Evolutionary conservation across 169 alveolate species (phyloP).

Genomic region (Eimeria mitis): DNA sequence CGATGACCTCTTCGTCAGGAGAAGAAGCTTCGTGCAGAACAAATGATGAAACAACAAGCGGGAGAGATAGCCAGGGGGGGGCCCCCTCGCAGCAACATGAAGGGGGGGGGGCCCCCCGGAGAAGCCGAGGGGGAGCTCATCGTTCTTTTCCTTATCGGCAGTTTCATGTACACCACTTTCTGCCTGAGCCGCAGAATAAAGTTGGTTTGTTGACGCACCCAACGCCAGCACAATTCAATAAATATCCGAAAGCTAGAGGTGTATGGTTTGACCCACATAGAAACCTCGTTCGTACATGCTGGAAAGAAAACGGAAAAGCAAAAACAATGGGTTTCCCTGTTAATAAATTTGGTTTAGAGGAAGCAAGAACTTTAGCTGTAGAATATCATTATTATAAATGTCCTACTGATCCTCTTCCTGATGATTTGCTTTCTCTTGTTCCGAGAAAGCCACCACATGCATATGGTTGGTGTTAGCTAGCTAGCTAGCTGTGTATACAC

Average conservation of each 20-base stretch:
- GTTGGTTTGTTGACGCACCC: conserved; percentile 70
- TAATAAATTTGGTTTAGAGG: conserved; percentile 75
- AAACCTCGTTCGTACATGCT: conserved; percentile 78
- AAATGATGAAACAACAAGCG: background rate
- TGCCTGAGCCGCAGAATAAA: conserved; percentile 73
- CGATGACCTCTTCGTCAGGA: background rate
- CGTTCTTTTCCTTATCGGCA: conserved; percentile 59
- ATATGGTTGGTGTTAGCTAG: conserved; percentile 73
- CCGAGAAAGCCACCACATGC: conserved; percentile 66
- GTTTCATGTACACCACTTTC: conserved; percentile 64
- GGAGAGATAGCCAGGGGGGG: background rate
- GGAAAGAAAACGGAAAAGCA: conserved; percentile 79
- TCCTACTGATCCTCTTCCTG: conserved; percentile 77
- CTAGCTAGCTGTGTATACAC: conserved; percentile 40
- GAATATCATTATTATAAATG: conserved; percentile 70
- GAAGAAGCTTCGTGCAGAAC: background rate
- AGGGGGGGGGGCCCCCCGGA: background rate
- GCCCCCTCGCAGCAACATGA: background rate
- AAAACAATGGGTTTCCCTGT: conserved; percentile 80
- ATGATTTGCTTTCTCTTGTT: conserved; percentile 22
- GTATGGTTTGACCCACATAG: conserved; percentile 79
- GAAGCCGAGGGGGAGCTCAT: conserved; percentile 4
- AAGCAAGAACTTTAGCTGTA: conserved; percentile 72
- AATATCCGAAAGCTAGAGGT: conserved; percentile 73
- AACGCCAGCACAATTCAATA: conserved; percentile 67